Conservation (phyloP, 1,284 basidiomycete species). For the Papiliotrema laurentii region DNA sequence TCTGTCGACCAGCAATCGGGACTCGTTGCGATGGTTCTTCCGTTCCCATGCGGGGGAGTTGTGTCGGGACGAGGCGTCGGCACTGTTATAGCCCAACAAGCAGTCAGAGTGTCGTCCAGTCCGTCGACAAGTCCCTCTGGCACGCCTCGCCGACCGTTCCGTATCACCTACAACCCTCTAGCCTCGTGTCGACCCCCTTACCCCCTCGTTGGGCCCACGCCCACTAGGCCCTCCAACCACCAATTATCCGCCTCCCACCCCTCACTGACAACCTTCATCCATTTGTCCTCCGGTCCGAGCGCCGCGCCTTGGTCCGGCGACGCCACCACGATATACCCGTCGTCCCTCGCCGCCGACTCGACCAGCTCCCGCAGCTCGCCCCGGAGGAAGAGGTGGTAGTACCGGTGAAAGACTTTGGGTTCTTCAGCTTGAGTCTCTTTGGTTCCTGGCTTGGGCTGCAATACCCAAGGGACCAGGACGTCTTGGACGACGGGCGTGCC, state of each 20-base stretch:
- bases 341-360: constrained; percentile 56
- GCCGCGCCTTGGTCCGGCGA: constrained; percentile 11
- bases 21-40: too few species aligned
- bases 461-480: constrained; percentile 70
- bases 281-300: constrained; percentile 46
- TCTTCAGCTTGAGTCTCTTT: constrained; percentile 1
- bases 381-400: constrained; percentile 86
- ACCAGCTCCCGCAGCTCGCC: constrained; percentile 69
- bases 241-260: constrained; percentile 67
- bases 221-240: constrained; percentile 48
- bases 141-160: too few species aligned
- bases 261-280: constrained; percentile 61
- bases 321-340: constrained; percentile 51
- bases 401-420: constrained; percentile 65
- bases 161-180: too few species aligned
- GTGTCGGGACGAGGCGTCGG: too few species aligned
- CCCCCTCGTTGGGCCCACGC: constrained; percentile 6
- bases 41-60: too few species aligned
- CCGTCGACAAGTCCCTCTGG: too few species aligned
- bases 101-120: too few species aligned
- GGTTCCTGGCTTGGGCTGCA: constrained; percentile 9
- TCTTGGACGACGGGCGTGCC: constrained; percentile 51
- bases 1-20: too few species aligned
- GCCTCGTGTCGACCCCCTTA: too few species aligned
- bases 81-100: too few species aligned